Percentiles rank a stretch among this genome's conserved stretches.
Evolutionary conservation across 148 eudicot species (phyloP).

Genomic region (Rhododendron molle): DNA sequence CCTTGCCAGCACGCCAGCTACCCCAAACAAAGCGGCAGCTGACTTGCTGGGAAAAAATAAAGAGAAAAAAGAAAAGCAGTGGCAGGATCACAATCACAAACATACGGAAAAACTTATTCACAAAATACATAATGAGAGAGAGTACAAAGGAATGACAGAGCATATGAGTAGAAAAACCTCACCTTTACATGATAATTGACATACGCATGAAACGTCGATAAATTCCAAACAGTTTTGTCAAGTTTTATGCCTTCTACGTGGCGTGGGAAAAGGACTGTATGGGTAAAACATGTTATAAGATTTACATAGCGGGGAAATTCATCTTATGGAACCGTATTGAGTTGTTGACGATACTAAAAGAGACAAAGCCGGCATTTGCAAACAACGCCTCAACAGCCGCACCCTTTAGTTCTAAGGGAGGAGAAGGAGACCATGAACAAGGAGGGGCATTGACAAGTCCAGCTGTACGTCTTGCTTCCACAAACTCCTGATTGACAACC

Average conservation of each 20-base stretch:
- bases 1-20: not conserved
- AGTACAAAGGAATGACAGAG: not conserved
- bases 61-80: not conserved
- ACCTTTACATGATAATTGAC: constrained; percentile 98
- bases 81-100: not conserved
- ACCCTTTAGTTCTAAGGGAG: constrained; percentile 74
- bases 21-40: not conserved
- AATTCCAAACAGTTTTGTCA: constrained; percentile 86
- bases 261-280: constrained; percentile 78
- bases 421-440: constrained; percentile 88
- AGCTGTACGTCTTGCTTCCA: constrained; percentile 73
- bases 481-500: constrained; percentile 58
- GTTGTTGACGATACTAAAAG: constrained; percentile 52
- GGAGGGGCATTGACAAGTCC: constrained; percentile 79
- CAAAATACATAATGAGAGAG: not conserved
- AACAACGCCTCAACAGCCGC: constrained; percentile 56
- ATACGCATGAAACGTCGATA: constrained; percentile 86
- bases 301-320: not conserved
- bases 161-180: constrained; percentile 15
- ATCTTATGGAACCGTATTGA: constrained; percentile 12
- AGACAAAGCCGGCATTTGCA: constrained; percentile 93
- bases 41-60: not conserved
- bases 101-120: not conserved
- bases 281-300: constrained; percentile 13
- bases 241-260: constrained; percentile 88